Base-by-base conservation (phyloP, 1,284 basidiomycete genomes). In the Ustilago loliicola region DNA sequence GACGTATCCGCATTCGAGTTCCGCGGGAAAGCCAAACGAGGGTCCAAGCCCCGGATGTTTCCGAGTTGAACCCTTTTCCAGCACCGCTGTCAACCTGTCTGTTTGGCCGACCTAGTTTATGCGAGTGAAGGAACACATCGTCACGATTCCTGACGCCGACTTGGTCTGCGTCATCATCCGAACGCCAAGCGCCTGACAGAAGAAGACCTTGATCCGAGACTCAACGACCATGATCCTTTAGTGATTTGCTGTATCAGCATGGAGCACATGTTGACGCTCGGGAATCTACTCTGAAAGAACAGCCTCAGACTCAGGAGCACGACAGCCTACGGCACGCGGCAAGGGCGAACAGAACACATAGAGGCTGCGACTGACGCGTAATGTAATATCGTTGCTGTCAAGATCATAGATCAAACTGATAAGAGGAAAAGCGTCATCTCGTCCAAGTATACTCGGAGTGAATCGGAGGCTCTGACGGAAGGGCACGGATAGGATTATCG, bases 21-120 rank as follows among this genome's bases (percentile, higher is more conserved):
- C 34, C 21, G 30, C 8, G 19, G 34, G 8, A 40, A 50, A 8
- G 8, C 6, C 4, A 23, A 3, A 38, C 19, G 15, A 51, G 36
- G 36, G 36, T 38, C 36, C 36, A 38, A 38, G 36, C 36, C 36
- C 36, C 59, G 50, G 59, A 61, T 61, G 59, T 61, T 40, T 61
- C 60, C 60, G 52, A 3, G 40, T 3, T 19, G 52, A 32, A 62
- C 60, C 60, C 60, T 62, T 29, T 55, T 32, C 40, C 42, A 30
- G 9, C 19, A 13, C 34, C 38, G 45, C 48, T 50, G 25, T 50
- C 25, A 27, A n/a, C 8, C 5, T 2, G n/a, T 45, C 42, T 21
- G n/a, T 45, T 21, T 45, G n/a, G 42, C 42, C 42, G 27, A 50
- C 15, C 48, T 50, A 6, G 25, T 29, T 50, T 50, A 50, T 25